phyloP scores from a whole-genome alignment of 2,329 filamentous ascomycete genomes.

The Lizonia empirigonia region DNA sequence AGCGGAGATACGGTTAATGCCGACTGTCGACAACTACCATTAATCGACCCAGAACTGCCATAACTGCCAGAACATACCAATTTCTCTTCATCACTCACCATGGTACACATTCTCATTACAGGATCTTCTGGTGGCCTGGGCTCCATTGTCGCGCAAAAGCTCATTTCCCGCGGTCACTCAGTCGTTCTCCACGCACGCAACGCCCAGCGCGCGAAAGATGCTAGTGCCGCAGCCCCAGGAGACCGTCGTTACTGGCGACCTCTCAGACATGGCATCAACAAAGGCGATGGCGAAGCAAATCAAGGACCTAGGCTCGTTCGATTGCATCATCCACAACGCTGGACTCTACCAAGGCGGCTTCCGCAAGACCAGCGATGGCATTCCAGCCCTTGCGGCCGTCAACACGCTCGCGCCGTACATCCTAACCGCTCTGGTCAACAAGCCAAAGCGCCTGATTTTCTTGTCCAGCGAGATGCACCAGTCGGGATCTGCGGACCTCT shows the following conservation, averaged over 20 bases:
- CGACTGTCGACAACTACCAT: too few relatives aligned
- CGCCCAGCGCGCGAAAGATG: conserved; percentile 58
- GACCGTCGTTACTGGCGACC: conserved; percentile 59
- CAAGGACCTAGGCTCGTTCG: conserved; percentile 58
- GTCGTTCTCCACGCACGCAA: conserved; percentile 65
- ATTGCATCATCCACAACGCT: conserved; percentile 64
- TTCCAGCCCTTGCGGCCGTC: conserved; percentile 59
- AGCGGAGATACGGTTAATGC: too few relatives aligned
- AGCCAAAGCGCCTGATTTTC: conserved; percentile 59
- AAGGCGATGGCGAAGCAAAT: conserved; percentile 59
- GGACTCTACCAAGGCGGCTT: conserved; percentile 55
- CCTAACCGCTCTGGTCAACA: conserved; percentile 57
- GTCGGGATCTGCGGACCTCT: conserved; percentile 52
- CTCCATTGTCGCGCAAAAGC: conserved; percentile 56
- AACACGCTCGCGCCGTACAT: conserved; percentile 65
- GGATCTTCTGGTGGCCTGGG: conserved; percentile 65
- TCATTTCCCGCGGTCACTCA: conserved; percentile 59
- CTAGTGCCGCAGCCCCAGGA: conserved; percentile 56
- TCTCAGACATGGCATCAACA: conserved; percentile 58
- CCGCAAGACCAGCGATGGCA: conserved; percentile 53
- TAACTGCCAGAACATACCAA: too few relatives aligned
- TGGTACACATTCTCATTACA: conserved; percentile 60
- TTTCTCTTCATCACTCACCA: conserved; percentile 18
- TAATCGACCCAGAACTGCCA: too few relatives aligned
- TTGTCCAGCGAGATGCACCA: conserved; percentile 59